Percentiles rank a stretch among this genome's conserved stretches.
phyloP scores from a whole-genome alignment of 2,329 filamentous ascomycete genomes.

The Colletotrichum cuscutae region DNA sequence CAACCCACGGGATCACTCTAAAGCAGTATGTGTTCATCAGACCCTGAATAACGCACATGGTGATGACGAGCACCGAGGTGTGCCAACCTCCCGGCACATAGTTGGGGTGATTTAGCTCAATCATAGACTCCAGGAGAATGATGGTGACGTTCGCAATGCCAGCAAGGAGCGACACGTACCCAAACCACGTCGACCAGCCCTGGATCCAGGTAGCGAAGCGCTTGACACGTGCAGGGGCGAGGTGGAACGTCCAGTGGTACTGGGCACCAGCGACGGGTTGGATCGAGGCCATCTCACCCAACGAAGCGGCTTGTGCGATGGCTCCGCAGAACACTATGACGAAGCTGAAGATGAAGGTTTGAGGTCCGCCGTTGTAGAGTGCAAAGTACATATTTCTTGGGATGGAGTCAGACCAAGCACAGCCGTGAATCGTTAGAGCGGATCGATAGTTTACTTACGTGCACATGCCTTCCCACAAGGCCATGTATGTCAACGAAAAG shows the following conservation, averaged over 20 bases:
- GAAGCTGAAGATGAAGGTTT: constrained; percentile 20
- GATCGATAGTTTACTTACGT: not conserved
- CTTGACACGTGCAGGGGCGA: not conserved
- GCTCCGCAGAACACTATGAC: constrained; percentile 12
- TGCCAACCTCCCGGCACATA: constrained; percentile 8
- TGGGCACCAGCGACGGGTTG: constrained; percentile 11
- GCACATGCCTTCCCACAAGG: constrained; percentile 18
- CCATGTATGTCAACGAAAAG: constrained; percentile 13
- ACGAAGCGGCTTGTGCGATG: constrained; percentile 13
- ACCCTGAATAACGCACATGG: constrained; percentile 6
- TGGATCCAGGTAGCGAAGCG: constrained; percentile 11
- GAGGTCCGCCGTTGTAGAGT: constrained; percentile 8
- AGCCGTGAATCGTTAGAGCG: too few relatives aligned
- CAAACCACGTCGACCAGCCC: constrained; percentile 15
- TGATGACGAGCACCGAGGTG: constrained; percentile 13
- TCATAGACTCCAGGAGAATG: constrained; percentile 10
- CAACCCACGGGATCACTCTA: constrained; percentile 4
- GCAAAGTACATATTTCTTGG: constrained; percentile 19
- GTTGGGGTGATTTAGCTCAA: not conserved
- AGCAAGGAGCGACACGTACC: constrained; percentile 1
- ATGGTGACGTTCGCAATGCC: not conserved
- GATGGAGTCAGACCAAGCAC: too few relatives aligned
- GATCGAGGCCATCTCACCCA: constrained; percentile 14
- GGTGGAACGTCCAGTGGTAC: constrained; percentile 14
- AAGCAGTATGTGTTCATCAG: constrained; percentile 19